Evolutionary conservation across 306 rosid species (phyloP), one percentile per base, ranked within the genome.

Genomic region (Sechiopsis laciniata): DNA sequence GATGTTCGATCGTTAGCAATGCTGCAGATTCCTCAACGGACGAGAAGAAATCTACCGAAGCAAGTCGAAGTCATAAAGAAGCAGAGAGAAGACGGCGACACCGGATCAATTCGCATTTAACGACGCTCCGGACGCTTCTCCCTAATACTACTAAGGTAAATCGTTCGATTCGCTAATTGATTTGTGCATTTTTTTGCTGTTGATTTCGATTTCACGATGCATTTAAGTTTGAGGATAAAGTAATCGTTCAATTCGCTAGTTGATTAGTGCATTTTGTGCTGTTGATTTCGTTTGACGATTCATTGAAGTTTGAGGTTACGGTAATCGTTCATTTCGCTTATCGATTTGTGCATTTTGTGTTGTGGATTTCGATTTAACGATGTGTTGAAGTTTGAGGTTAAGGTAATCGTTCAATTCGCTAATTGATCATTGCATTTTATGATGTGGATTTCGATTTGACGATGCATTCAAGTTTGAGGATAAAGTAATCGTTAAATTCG

Each of bases 31-130:
- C 85, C 0, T 80, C 61, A 24, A 3, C 70, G 5, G 90, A 86
- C 22, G 80, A 69, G 8, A 76, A 79, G 8, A 90, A 81, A 66
- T 88, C 92, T 20, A 72, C 76, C 13, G 91, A 83, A 71, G 88
- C 92, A 13, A 85, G 95, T 74, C 83, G 76, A 81, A 93, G 91
- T 75, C 98, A 90, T 78, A 88, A 89, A 85, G 98, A 93, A 75
- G 93, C 96, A 0, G 98, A 93, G 83, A 90, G 96, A 80, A 84
- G 91, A 71, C 96, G 98, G 83, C 76, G 98, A 76, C 94, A 93
- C 76, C 78, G 98, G 76, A 93, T 90, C 91, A 93, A 93, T 78
- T 71, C 88, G 69, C 98, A 90, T 75, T 92, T 93, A 83, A 81
- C 93, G 72, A 87, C 93, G 56, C 84, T 93, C 6, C 96, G 98